Evolutionary conservation across 2,329 filamentous ascomycete genomes (phyloP), one percentile per base, ranked within the genome.

Genomic region (Diaporthe helianthi): DNA sequence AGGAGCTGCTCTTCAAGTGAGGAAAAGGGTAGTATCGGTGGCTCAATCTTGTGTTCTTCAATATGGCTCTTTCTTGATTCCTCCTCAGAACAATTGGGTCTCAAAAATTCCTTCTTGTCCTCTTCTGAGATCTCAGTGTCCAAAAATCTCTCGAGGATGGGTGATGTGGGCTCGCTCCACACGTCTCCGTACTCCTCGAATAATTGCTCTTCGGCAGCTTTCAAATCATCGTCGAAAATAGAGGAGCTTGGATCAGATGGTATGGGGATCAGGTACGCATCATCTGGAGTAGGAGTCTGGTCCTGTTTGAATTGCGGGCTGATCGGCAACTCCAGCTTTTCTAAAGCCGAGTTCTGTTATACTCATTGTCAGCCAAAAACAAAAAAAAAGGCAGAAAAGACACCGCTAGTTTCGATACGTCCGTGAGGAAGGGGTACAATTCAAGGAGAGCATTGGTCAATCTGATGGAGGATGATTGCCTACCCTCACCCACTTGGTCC

Each of bases 311-410:
- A 31, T 8, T 46, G 55, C 3, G 76, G 76, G 22, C 72, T 76
- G 26, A 76, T 65, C 1, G 74, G 74, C 3, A 75, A 74, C 4
- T 75, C 76, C 24, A 77, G 13, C 19, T 65, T 71, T 26, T 74
- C 73, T 19, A 53, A 31, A 26, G 19, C 55, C 44, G 68, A 60
- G 51, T 49, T 72, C 54, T 75, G 2, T 22, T 2, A 12, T 46
- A 4, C 1, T 3, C 2, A 17, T 3, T 33, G 44, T 69, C 7
- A 71, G 26, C 12, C 29, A 10, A 6, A 1, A 15, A 47, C 7
- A 71, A 22, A 10, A 24, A 10, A 6, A 1, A 15, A 47, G 33
- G 7, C 7, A 36, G 3, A 2, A 22, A 24, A 17, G 13, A 22
- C 2, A 1, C 8, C 1, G 0, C 7, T 3, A 8, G 5, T 10